Evolutionary conservation across 1,139 yeast species (phyloP), one percentile per base, ranked within the genome.

Genomic region (Meyerozyma elateridarum): DNA sequence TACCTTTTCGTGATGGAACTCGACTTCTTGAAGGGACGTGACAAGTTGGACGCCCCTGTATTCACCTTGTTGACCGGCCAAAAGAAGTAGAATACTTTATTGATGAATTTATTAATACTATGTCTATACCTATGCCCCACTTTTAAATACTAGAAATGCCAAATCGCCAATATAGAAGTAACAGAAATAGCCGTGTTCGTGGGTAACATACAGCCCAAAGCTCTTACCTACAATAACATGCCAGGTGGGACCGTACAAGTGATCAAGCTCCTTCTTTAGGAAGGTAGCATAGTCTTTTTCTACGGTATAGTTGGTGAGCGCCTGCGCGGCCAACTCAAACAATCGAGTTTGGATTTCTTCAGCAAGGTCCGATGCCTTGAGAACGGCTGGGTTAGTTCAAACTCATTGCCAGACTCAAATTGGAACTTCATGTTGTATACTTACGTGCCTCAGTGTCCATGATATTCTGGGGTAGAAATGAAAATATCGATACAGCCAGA

Each of bases 151-250:
- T 45, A 91, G 68, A 42, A 88, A 73, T 11, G 96, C 96, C 44
- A 79, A 62, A 28, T 79, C 80, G 15, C 84, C 96, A 38, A 87
- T 68, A 58, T 87, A 88, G 49, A 85, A 85, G 59, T 91, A 89
- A 20, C 84, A 68, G 54, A 91, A 91, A 51, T 73, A 77, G 16
- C 95, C 94, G 40, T 83, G 73, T 49, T 75, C 89, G 52, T 93
- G 98, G 13, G 97, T 85, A 16, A 93, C 96, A 52, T 83, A 88
- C 34, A 93, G 79, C 4, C 97, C 97, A 59, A 91, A 91, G 49
- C 84, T 84, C 56, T 80, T 79, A 19, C 98, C 99, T 33, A 88
- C 96, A 37, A 91, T 77, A 19, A 88, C 93, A 55, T 91, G 97
- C 98, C 98, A 91, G 15, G 95, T 79, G 28, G 83, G 76, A 1